A percentile compares a stretch with the other conserved stretches of the same genome.
phyloP scores from a whole-genome alignment of 306 rosid genomes.

The Inga oerstediana region DNA sequence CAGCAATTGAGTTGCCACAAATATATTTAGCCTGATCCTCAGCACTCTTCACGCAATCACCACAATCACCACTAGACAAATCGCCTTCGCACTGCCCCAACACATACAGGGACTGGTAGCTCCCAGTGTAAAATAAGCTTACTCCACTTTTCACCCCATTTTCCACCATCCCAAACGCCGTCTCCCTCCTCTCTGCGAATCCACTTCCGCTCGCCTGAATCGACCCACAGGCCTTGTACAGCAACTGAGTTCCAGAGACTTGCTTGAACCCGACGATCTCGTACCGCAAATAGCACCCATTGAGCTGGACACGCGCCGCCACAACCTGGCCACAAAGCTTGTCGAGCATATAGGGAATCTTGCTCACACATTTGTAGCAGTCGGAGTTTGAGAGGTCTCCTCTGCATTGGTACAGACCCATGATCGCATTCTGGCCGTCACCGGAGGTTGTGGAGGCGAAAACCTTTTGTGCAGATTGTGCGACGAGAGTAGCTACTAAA shows the following conservation, averaged over 20 bases:
- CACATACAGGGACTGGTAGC: constrained; percentile 65
- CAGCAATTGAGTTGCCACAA: constrained; percentile 71
- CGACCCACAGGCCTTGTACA: constrained; percentile 70
- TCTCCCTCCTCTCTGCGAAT: constrained; percentile 55
- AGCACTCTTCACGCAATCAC: constrained; percentile 67
- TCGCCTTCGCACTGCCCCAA: constrained; percentile 90
- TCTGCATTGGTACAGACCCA: constrained; percentile 83
- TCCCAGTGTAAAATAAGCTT: constrained; percentile 70
- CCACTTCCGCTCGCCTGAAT: constrained; percentile 51
- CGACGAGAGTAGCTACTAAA: constrained; percentile 45
- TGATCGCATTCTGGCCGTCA: constrained; percentile 44
- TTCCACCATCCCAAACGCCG: constrained; percentile 71
- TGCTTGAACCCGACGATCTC: constrained; percentile 70
- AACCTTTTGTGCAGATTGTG: constrained; percentile 53
- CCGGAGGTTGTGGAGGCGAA: constrained; percentile 66
- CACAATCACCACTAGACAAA: constrained; percentile 75
- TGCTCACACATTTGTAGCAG: constrained; percentile 65
- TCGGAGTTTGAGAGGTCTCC: constrained; percentile 71
- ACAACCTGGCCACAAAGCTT: constrained; percentile 59
- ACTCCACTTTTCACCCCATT: constrained; percentile 62
- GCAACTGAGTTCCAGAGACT: constrained; percentile 49
- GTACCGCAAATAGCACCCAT: constrained; percentile 76
- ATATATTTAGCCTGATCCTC: constrained; percentile 45
- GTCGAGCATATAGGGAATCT: constrained; percentile 42
- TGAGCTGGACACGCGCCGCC: constrained; percentile 82